Evolutionary conservation across 2,329 filamentous ascomycete species (phyloP), one percentile per base, ranked within the genome.

Genomic region (Pseudogymnoascus sp.): DNA sequence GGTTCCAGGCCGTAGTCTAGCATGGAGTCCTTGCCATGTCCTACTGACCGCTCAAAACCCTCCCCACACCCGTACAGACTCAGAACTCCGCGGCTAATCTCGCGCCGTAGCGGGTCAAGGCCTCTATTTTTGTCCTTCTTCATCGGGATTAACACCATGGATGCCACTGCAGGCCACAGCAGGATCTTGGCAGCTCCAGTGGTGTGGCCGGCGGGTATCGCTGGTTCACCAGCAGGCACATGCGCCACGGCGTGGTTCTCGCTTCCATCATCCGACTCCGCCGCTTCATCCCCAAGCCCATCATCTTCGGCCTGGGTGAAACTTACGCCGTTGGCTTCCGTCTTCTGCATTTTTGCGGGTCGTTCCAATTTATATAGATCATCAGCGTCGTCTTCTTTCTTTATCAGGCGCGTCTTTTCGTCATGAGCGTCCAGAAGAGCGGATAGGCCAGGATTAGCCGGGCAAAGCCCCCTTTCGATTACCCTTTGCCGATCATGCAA

Each of bases 181-280:
- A 98, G 78, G 16, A 98, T 79, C 67, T 92, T 85, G 61, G 95
- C 90, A 1, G 92, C 92, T n/a, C 92, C 85, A 0, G 93, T 97
- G 0, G 91, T 96, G 72, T 98, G 93, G 69, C 96, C 90, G 28
- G 87, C 84, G 0, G 92, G 90, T 64, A 96, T 90, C 1, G 89
- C 85, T 13, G 90, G 83, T 68, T 86, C 82, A 57, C 85, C 86
- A 1, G 82, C 82, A 11, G 76, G 78, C 6, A 84, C 81, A 10
- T 80, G 77, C 6, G 72, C 68, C 63, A 69, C 68, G n/a, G 48
- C 14, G 7, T 54, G 14, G 48, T 31, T 28, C 48, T 54, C 48
- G n/a, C 23, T 54, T 60, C 62, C 68, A 61, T 71, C 81, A 43
- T 83, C 82, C 60, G 77, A 73, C 7, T 77, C 73, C 43, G 69